Conservation (phyloP, 495 filamentous ascomycete genomes). For the Rhypophila decipiens region DNA sequence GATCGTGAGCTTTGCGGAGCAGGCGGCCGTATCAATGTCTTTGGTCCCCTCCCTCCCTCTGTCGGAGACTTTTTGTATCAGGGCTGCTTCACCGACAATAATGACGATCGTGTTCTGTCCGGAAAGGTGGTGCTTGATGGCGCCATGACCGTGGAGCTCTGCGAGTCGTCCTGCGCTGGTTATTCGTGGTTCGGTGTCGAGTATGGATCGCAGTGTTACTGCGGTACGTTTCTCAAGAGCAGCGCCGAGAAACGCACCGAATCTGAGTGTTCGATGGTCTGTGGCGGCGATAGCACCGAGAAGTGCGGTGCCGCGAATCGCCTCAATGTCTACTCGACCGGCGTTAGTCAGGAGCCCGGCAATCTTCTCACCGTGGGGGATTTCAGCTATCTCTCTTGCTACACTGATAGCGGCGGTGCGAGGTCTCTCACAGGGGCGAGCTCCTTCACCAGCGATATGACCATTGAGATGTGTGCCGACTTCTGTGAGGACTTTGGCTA, state of each 20-base stretch:
- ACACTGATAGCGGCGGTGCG: not conserved
- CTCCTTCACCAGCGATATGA: not conserved
- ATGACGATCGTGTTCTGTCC: not conserved
- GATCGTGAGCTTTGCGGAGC: not conserved
- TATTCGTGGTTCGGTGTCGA: conserved; percentile 8
- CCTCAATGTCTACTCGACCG: not conserved
- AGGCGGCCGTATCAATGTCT: not conserved
- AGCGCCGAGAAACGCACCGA: not conserved
- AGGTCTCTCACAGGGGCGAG: not conserved
- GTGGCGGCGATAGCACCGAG: not conserved
- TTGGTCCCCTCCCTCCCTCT: not conserved
- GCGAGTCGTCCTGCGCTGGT: not conserved
- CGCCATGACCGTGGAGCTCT: not conserved
- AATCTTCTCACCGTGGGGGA: not conserved
- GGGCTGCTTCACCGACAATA: conserved; percentile 1
- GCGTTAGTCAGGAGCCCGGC: not conserved
- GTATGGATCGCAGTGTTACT: conserved; percentile 9
- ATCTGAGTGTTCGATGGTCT: conserved; percentile 1
- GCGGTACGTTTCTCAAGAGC: not conserved
- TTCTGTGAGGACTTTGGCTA: not conserved
- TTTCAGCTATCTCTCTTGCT: not conserved
- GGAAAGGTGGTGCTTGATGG: not conserved
- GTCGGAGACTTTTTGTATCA: not conserved
- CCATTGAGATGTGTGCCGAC: not conserved
- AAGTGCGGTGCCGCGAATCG: conserved; percentile 2